phyloP scores from a whole-genome alignment of 1,139 yeast species.

The Kodamaea suecica region DNA sequence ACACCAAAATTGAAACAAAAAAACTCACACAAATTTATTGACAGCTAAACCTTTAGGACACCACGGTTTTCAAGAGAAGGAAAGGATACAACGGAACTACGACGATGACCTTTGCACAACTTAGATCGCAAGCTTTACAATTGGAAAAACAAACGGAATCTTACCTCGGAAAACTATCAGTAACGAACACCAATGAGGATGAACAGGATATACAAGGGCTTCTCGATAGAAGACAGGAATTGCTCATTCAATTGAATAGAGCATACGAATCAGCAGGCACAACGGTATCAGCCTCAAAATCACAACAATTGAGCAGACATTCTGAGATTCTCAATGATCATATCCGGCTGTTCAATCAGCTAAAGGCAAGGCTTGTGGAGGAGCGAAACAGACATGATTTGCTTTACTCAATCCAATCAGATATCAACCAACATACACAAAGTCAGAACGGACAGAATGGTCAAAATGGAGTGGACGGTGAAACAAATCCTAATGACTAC shows the following conservation, averaged over 20 bases:
- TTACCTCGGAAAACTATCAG: conserved; percentile 31
- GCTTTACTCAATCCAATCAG: conserved; percentile 71
- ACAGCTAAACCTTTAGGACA: no score
- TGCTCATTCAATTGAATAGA: conserved; percentile 34
- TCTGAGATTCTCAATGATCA: conserved; percentile 74
- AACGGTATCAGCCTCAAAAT: conserved; percentile 53
- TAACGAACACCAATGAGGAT: conserved; percentile 48
- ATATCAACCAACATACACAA: conserved; percentile 60
- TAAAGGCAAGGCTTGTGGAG: conserved; percentile 59
- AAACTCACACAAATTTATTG: no score
- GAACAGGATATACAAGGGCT: conserved; percentile 57
- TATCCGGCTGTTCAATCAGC: conserved; percentile 56
- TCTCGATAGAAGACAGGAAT: conserved; percentile 32
- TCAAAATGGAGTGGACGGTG: conserved; percentile 27
- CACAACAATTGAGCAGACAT: conserved; percentile 82
- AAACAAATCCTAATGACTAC: conserved; percentile 52
- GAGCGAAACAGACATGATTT: conserved; percentile 76
- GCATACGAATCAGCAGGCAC: conserved; percentile 43
- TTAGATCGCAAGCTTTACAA: conserved; percentile 37
- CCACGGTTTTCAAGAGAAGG: no score
- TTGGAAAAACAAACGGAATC: conserved; percentile 44
- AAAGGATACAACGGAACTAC: no score
- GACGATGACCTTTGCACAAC: conserved; percentile 40
- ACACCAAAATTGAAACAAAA: no score
- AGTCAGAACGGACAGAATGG: conserved; percentile 25